These are phyloP conservation scores for Cyberlindnera saturnus DNA, from an alignment of 805 yeast species.

Conservation along the genomic window DNA sequence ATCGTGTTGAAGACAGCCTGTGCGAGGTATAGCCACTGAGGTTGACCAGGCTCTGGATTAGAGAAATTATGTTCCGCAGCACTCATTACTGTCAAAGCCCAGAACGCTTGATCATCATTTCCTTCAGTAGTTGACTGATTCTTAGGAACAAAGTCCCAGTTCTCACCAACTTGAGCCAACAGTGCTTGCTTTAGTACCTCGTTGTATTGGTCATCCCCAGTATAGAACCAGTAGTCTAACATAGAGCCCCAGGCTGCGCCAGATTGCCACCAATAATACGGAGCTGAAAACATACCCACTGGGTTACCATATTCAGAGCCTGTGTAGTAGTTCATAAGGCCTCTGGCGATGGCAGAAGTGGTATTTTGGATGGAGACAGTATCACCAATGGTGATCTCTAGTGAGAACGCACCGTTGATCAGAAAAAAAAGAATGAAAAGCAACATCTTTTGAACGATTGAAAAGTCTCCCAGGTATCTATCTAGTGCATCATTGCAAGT, in stretches of 20 bases:
- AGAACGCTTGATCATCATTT: slow-evolving; percentile 95
- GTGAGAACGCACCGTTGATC: neutral
- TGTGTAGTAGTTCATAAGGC: slow-evolving; percentile 77
- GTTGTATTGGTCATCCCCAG: slow-evolving; percentile 65
- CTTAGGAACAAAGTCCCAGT: slow-evolving; percentile 76
- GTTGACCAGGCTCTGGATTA: slow-evolving; percentile 53
- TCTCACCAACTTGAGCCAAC: slow-evolving; percentile 65
- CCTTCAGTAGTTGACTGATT: slow-evolving; percentile 93
- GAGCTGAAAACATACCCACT: slow-evolving; percentile 79
- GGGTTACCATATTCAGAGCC: slow-evolving; percentile 66
- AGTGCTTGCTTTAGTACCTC: slow-evolving; percentile 54
- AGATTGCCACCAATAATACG: slow-evolving; percentile 99
- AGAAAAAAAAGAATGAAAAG: neutral
- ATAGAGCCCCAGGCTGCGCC: slow-evolving; percentile 93
- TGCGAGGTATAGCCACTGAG: slow-evolving; percentile 77
- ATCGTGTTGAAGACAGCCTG: slow-evolving; percentile 90
- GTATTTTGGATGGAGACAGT: slow-evolving; percentile 19
- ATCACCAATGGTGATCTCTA: slow-evolving; percentile 1
- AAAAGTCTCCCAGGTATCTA: too few species aligned
- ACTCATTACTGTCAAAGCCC: slow-evolving; percentile 91
- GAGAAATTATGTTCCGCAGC: slow-evolving; percentile 89
- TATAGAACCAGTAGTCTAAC: slow-evolving; percentile 69
- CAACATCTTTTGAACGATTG: too few species aligned
- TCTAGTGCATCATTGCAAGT: too few species aligned
- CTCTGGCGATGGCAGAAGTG: slow-evolving; percentile 54